Evolutionary conservation across 345 rosid genomes (phyloP).

Genomic region (Acer campestre): DNA sequence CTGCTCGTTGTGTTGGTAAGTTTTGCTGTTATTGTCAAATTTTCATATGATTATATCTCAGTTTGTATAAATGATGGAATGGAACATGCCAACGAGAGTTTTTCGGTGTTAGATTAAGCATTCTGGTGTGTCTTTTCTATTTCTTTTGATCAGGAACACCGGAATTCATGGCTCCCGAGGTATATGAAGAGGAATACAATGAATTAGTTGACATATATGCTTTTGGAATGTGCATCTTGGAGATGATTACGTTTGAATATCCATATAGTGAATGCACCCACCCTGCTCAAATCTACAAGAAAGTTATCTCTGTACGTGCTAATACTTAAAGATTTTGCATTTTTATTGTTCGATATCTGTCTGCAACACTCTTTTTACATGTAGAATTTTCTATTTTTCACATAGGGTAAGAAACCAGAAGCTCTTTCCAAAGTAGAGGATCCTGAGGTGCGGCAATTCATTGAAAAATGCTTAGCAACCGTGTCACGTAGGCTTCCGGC

Average conservation of each 20-base stretch:
- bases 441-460: constrained; percentile 79
- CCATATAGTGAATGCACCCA: constrained; percentile 97
- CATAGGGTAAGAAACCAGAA: constrained; percentile 85
- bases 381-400: constrained; percentile 15
- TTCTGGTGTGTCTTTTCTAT: neutral
- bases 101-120: neutral
- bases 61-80: constrained; percentile 1
- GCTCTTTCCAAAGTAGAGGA: constrained; percentile 80
- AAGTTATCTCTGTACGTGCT: constrained; percentile 81
- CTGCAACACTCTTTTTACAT: neutral
- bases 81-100: neutral
- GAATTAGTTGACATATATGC: constrained; percentile 96
- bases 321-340: neutral
- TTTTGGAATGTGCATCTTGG: constrained; percentile 96
- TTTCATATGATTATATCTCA: neutral
- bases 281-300: constrained; percentile 98
- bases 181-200: constrained; percentile 93
- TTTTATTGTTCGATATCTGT: neutral
- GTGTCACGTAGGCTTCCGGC: constrained; percentile 81
- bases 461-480: constrained; percentile 91
- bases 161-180: constrained; percentile 99
- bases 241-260: constrained; percentile 95
- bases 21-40: neutral
- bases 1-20: constrained; percentile 92
- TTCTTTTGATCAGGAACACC: constrained; percentile 69